A percentile compares a stretch with the other conserved stretches of the same genome.
Evolutionary conservation across 768 basidiomycete species (phyloP).

Genomic region (Phylloporus arenicola): DNA sequence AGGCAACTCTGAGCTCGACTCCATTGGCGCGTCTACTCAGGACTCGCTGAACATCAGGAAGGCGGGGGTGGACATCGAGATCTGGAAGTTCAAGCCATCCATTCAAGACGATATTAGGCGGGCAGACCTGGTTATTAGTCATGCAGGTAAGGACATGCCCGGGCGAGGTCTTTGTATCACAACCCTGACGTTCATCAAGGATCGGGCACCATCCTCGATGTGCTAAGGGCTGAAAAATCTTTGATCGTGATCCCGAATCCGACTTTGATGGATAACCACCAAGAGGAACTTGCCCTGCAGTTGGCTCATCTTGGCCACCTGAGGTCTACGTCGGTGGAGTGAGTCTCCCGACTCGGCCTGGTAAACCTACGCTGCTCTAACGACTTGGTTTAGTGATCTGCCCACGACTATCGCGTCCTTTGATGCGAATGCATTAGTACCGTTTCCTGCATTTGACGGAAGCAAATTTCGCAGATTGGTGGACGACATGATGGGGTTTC

Average conservation of each 20-base stretch:
- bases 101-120: constrained; percentile 57
- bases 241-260: constrained; percentile 88
- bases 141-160: constrained; percentile 65
- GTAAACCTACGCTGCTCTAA: constrained; percentile 4
- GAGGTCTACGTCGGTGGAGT: constrained; percentile 53
- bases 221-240: constrained; percentile 64
- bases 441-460: constrained; percentile 67
- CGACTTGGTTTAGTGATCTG: constrained; percentile 40
- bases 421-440: constrained; percentile 39
- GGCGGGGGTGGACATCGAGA: constrained; percentile 49
- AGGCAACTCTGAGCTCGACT: constrained; percentile 55
- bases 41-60: constrained; percentile 18
- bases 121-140: constrained; percentile 82
- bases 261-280: constrained; percentile 88
- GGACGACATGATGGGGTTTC: constrained; percentile 77
- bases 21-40: constrained; percentile 7
- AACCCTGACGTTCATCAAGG: constrained; percentile 42
- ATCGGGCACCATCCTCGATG: constrained; percentile 91
- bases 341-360: constrained; percentile 24
- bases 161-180: not conserved
- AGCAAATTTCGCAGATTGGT: constrained; percentile 60
- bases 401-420: constrained; percentile 49
- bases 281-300: constrained; percentile 77
- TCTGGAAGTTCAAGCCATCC: constrained; percentile 72
- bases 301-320: constrained; percentile 57